Percentiles rank a stretch among this genome's conserved stretches.
These are phyloP conservation scores for Corrigiola litoralis DNA, from an alignment of 179 eudicot species.

Conservation along the genomic window DNA sequence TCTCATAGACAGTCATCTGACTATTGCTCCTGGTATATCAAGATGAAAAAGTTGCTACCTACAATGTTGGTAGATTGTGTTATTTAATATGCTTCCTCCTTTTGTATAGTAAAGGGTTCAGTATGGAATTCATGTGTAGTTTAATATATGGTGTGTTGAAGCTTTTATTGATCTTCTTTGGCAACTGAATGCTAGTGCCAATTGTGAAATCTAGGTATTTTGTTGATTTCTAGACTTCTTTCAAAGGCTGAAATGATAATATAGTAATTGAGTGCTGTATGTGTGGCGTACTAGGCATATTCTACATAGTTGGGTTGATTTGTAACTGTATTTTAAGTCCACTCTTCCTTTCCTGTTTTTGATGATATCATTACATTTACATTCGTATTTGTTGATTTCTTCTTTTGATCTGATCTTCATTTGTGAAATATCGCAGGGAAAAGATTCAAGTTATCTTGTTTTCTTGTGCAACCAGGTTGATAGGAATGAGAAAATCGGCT, in stretches of 20 bases:
- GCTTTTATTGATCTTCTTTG: too few species aligned
- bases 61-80: too few species aligned
- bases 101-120: too few species aligned
- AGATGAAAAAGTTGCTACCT: too few species aligned
- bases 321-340: not conserved
- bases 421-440: not conserved
- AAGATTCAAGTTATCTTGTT: not conserved
- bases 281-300: too few species aligned
- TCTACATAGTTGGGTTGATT: too few species aligned
- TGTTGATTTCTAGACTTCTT: not conserved
- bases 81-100: too few species aligned
- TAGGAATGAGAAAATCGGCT: not conserved
- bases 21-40: too few species aligned
- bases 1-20: too few species aligned
- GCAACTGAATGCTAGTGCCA: not conserved
- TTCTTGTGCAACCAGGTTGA: not conserved
- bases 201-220: not conserved
- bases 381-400: not conserved
- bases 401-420: not conserved
- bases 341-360: not conserved
- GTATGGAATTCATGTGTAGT: too few species aligned
- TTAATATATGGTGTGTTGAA: too few species aligned
- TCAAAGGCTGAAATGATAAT: not conserved
- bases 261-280: constrained; percentile 4
- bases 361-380: not conserved